phyloP scores from a whole-genome alignment of 495 filamentous ascomycete species.

The Penicillium daleae region DNA sequence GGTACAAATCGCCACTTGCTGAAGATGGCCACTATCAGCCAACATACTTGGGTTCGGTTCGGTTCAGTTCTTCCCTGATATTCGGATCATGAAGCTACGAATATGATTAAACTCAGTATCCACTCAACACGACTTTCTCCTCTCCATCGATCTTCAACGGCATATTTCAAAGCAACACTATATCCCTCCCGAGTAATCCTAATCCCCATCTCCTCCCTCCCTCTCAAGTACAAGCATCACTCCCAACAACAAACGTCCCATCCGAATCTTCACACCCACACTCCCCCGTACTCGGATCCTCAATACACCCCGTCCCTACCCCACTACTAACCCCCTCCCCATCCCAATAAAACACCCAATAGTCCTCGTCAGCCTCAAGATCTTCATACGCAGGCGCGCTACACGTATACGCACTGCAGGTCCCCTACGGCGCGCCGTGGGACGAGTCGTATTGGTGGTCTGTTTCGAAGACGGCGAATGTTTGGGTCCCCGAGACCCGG shows the following conservation, averaged over 20 bases:
- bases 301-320: slow-evolving; percentile 37
- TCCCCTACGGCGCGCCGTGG: slow-evolving; percentile 42
- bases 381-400: slow-evolving; percentile 27
- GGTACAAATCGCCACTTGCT: too few relatives aligned
- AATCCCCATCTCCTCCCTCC: not conserved
- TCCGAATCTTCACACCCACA: slow-evolving; percentile 46
- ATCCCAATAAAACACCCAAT: slow-evolving; percentile 45
- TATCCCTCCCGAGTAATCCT: not conserved
- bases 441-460: slow-evolving; percentile 40
- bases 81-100: too few relatives aligned
- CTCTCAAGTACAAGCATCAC: slow-evolving; percentile 30
- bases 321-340: slow-evolving; percentile 32
- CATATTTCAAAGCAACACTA: too few relatives aligned
- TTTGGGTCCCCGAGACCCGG: slow-evolving; percentile 37
- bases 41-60: too few relatives aligned
- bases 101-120: too few relatives aligned
- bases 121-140: too few relatives aligned
- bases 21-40: too few relatives aligned
- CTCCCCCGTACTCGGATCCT: slow-evolving; percentile 35
- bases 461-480: slow-evolving; percentile 42
- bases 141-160: too few relatives aligned
- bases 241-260: slow-evolving; percentile 39
- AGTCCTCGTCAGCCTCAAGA: slow-evolving; percentile 32
- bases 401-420: slow-evolving; percentile 44
- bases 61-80: too few relatives aligned